Evolutionary conservation across 2,329 filamentous ascomycete species (phyloP), one percentile per base, ranked within the genome.

Genomic region (Claviceps paspali): DNA sequence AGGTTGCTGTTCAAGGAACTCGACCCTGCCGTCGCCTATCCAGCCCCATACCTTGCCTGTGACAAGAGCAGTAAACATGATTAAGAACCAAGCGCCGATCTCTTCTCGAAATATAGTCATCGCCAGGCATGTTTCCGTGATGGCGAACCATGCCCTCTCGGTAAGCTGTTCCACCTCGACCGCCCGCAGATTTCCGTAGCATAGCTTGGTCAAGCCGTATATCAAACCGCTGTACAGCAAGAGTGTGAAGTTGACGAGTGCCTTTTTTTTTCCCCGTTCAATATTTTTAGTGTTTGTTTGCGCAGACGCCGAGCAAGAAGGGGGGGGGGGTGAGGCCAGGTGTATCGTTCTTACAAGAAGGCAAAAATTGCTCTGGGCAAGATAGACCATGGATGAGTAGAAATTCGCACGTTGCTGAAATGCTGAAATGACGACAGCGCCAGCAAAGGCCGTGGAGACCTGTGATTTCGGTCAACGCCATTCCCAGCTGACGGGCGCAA

Each of bases 81-180:
- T 77, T 41, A 98, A 67, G 52, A 96, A 94, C 78, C 86, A 92
- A 29, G 82, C 82, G 31, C 91, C 88, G 14, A 98, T 77, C 55
- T 96, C 87, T 45, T 95, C 91, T 31, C 91, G 73, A 59, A 98
- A 96, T 46, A 94, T 94, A 22, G 91, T 95, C 88, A 98, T 96
- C 22, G 91, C 91, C 45, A 98, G 68, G 52, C 87, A 84, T 45
- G 91, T 98, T 63, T 98, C 91, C 33, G 88, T 94, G 29, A 96
- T 83, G 28, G 91, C 88, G 54, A 95, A 95, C 92, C 92, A 98
- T 35, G 83, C 87, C 59, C 88, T 88, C 59, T 98, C 91, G 54
- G 93, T 95, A 11, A 98, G 73, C 56, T 96, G 88, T 59, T 98
- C 92, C 50, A 91, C 82, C 64, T 98, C 91, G 64, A 93, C 84